Conservation (phyloP, 306 rosid species). For the Malus domestica region DNA sequence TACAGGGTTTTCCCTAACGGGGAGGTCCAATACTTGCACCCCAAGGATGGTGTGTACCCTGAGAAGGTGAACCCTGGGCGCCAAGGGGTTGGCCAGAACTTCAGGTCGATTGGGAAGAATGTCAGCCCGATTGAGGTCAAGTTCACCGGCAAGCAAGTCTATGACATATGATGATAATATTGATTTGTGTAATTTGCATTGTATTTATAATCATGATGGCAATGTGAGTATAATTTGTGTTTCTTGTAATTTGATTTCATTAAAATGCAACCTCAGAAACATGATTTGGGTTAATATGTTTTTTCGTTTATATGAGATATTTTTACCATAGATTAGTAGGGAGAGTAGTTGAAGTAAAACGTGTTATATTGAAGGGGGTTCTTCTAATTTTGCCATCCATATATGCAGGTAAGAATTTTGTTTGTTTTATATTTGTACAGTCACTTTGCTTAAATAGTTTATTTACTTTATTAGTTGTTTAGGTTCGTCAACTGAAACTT, state of each 20-base stretch:
- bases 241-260: slow-evolving; percentile 10
- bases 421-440: too few relatives aligned
- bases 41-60: slow-evolving; percentile 95
- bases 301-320: not conserved
- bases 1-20: slow-evolving; percentile 98
- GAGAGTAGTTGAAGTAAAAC: not conserved
- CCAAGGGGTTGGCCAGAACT: slow-evolving; percentile 81
- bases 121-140: slow-evolving; percentile 83
- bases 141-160: slow-evolving; percentile 90
- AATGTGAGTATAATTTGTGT: not conserved
- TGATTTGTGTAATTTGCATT: slow-evolving; percentile 7
- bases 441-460: too few relatives aligned
- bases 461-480: too few relatives aligned
- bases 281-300: not conserved
- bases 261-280: not conserved
- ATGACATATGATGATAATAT: slow-evolving; percentile 54
- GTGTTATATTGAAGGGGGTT: too few relatives aligned
- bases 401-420: too few relatives aligned
- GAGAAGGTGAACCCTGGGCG: slow-evolving; percentile 97
- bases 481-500: too few relatives aligned
- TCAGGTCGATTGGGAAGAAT: slow-evolving; percentile 92
- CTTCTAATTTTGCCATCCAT: too few relatives aligned
- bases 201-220: not conserved
- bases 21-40: slow-evolving; percentile 92
- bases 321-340: not conserved